Evolutionary conservation across 345 rosid species (phyloP), one percentile per base, ranked within the genome.

Genomic region (Pugionium dolabratum): DNA sequence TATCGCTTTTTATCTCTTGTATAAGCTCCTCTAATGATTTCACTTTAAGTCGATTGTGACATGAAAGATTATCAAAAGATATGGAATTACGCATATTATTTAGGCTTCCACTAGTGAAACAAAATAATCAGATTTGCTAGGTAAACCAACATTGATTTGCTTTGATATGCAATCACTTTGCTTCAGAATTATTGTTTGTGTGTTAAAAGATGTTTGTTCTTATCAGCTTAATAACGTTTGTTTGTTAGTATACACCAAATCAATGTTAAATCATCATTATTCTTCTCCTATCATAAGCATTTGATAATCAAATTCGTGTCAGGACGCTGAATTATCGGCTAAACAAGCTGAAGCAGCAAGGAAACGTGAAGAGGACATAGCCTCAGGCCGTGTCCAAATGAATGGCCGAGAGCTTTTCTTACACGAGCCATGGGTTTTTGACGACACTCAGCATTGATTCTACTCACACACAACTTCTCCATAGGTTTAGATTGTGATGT

Each of bases 361-460:
- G 80, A 89, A 85, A 76, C 96, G 95, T 6, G 77, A 83, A 4
- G 79, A 92, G 67, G 96, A 83, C 66, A 87, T 92, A 70, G 95
- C 89, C 7, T 74, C 92, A 6, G 90, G 92, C 35, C 82, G 79
- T 8, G 85, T 82, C 54, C 89, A 61, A 51, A 89, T 85, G 98
- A 91, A 85, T 36, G 98, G 98, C 9, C 83, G 95, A 8, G 98
- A 91, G 82, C 89, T 91, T 68, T 91, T 89, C 83, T 50, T 77
- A 72, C 92, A 80, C 36, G 85, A 89, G 67, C 98, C 98, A 1
- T 79, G 83, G 86, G 89, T 84, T 41, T 91, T 91, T 47, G 98
- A 91, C 62, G 86, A 91, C 71, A 50, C 74, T 42, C 79, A 8
- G 0, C 90, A 81, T 56, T 89, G 75, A 83, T 60, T 51, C 50